Evolutionary conservation across 2,329 filamentous ascomycete species (phyloP), one percentile per base, ranked within the genome.

Genomic region (Microcyclospora pomicola): DNA sequence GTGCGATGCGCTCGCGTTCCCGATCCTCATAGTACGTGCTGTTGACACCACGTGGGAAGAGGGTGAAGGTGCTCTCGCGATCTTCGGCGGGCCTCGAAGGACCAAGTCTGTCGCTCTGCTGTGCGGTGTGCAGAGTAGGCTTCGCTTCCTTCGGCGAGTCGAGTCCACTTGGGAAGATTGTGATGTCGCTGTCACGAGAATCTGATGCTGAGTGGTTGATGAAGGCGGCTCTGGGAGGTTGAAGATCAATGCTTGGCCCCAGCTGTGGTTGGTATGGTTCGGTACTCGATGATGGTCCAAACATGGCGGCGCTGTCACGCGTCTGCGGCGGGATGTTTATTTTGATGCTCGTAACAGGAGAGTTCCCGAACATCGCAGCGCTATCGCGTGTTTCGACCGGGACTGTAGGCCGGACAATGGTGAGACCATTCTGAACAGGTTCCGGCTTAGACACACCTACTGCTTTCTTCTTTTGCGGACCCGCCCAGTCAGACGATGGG

Each of bases 101-200:
- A 24, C 5, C 19, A 7, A 24, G 19, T 24, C 7, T 24, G 19
- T 24, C 7, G 7, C 19, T 24, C 19, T 24, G 19, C 19, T 24
- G 19, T 24, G 19, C 19, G 4, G 19, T 24, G 19, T 24, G 19
- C 7, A 24, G 19, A 24, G 19, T 24, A 29, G 28, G 31, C 33
- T 37, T 40, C 1, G 42, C 35, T 11, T 24, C 19, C 19, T 24
- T 24, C 7, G 19, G 19, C 7, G 19, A 24, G 4, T 24, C 19
- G 19, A 24, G 19, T 24, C 19, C 43, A 14, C 42, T 38, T 14
- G 47, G 47, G 38, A 48, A 49, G 13, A 48, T 39, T 1, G 55
- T 58, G 27, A 52, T 49, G 12, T 51, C 67, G 46, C 77, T 82
- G 32, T 75, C 73, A 1, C 78, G 77, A 33, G 19, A 24, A 7